phyloP scores from a whole-genome alignment of 164 flowering plant genomes.

The Magnolia officinalis region DNA sequence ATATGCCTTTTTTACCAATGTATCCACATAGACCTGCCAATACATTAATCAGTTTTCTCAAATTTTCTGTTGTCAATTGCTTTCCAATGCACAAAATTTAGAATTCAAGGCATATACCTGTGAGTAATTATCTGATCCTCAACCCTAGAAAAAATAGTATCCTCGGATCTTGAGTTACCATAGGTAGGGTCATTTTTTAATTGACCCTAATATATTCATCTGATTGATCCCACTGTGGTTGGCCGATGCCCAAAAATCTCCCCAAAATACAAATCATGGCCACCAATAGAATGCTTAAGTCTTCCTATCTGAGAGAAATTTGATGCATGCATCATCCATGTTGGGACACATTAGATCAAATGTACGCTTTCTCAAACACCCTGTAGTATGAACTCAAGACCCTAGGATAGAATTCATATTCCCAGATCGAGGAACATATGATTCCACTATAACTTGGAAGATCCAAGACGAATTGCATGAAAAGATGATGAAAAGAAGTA shows the following conservation, averaged over 20 bases:
- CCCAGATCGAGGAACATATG: not conserved
- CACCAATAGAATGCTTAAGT: not conserved
- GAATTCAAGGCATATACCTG: not conserved
- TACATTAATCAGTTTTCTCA: not conserved
- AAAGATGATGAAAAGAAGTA: not conserved
- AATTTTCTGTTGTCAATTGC: not conserved
- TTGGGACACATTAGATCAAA: not conserved
- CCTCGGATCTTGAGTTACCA: not conserved
- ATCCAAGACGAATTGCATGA: not conserved
- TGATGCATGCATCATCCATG: not conserved
- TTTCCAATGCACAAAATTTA: not conserved
- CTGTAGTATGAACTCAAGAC: not conserved
- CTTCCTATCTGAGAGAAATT: not conserved
- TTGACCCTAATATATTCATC: not conserved
- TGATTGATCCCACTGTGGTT: not conserved
- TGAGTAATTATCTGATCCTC: not conserved
- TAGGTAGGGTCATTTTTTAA: not conserved
- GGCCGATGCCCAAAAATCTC: not conserved
- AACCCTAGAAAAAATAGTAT: not conserved
- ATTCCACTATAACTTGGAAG: not conserved
- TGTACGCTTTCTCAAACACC: not conserved
- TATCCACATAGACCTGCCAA: conserved; percentile 71
- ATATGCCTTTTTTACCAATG: conserved; percentile 88
- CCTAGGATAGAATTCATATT: not conserved
- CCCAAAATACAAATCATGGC: not conserved